These are phyloP conservation scores for Paraconiothyrium brasiliense DNA, from an alignment of 2,329 filamentous ascomycete species.

Conservation along the genomic window DNA sequence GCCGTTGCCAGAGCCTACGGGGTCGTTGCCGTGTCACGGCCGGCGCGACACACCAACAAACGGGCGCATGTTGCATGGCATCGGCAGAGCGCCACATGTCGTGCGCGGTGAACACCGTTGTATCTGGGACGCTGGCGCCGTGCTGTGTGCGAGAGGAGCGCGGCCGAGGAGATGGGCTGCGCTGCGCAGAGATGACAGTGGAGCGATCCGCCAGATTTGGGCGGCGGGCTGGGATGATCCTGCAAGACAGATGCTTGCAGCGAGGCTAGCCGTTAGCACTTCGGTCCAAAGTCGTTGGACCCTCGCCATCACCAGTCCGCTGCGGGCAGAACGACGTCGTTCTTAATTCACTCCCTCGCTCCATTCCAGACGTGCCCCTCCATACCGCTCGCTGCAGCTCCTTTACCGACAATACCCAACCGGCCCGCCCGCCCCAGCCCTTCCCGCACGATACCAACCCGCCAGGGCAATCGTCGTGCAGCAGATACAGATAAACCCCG, in stretches of 20 bases:
- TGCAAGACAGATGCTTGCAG: conserved; percentile 7
- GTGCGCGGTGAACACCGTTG: conserved; percentile 1
- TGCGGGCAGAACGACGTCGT: conserved; percentile 22
- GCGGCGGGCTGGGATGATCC: conserved; percentile 15
- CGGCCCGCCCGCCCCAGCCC: conserved; percentile 7
- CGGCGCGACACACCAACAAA: background rate
- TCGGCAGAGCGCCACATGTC: background rate
- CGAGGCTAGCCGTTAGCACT: conserved; percentile 22
- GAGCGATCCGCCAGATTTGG: conserved; percentile 4
- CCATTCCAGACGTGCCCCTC: conserved; percentile 7
- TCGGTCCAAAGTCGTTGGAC: conserved; percentile 15
- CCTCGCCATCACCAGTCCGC: conserved; percentile 22
- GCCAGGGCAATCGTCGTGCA: conserved; percentile 33
- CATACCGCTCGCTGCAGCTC: conserved; percentile 5
- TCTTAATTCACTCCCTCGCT: conserved; percentile 19
- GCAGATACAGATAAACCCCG: conserved; percentile 26
- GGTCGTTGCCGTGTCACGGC: conserved; percentile 21
- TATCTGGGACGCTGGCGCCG: background rate
- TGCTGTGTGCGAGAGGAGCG: background rate
- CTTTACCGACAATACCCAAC: conserved; percentile 1
- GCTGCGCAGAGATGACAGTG: background rate
- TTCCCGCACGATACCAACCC: conserved; percentile 3
- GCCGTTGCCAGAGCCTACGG: conserved; percentile 13
- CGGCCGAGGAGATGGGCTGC: background rate
- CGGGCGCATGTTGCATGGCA: conserved; percentile 7